Evolutionary conservation across 306 rosid species (phyloP).

Genomic region (Casuarina glauca): DNA sequence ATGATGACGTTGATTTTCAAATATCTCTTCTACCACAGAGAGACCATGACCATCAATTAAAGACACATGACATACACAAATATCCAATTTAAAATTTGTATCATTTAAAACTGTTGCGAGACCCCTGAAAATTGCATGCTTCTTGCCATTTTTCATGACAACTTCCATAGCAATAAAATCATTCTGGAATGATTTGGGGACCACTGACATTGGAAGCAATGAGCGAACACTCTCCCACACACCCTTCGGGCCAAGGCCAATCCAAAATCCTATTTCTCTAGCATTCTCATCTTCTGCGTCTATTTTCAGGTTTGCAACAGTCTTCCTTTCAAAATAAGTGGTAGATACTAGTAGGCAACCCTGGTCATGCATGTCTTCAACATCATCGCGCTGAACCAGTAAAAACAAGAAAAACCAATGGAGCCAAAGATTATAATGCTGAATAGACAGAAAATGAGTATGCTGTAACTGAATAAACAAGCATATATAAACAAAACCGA

Average conservation of each 20-base stretch:
- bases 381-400: conserved; percentile 54
- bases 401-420: conserved; percentile 16
- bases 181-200: conserved; percentile 66
- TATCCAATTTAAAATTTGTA: conserved; percentile 62
- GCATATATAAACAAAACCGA: conserved; percentile 16
- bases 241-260: conserved; percentile 63
- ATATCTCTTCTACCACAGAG: conserved; percentile 55
- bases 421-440: conserved; percentile 13
- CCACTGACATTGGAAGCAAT: conserved; percentile 81
- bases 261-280: conserved; percentile 81
- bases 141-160: conserved; percentile 86
- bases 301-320: conserved; percentile 60
- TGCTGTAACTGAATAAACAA: conserved; percentile 6
- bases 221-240: conserved; percentile 80
- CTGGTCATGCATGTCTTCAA: conserved; percentile 42
- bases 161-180: conserved; percentile 85
- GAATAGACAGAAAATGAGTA: conserved; percentile 10
- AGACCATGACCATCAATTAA: conserved; percentile 34
- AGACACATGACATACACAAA: conserved; percentile 56
- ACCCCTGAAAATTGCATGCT: conserved; percentile 86
- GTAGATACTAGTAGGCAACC: conserved; percentile 69
- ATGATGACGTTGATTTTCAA: conserved; percentile 70
- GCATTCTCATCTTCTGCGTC: conserved; percentile 44
- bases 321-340: conserved; percentile 80
- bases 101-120: conserved; percentile 85